These are phyloP conservation scores for Fusarium sp. DNA, from an alignment of 2,329 filamentous ascomycete genomes.

Conservation along the genomic window DNA sequence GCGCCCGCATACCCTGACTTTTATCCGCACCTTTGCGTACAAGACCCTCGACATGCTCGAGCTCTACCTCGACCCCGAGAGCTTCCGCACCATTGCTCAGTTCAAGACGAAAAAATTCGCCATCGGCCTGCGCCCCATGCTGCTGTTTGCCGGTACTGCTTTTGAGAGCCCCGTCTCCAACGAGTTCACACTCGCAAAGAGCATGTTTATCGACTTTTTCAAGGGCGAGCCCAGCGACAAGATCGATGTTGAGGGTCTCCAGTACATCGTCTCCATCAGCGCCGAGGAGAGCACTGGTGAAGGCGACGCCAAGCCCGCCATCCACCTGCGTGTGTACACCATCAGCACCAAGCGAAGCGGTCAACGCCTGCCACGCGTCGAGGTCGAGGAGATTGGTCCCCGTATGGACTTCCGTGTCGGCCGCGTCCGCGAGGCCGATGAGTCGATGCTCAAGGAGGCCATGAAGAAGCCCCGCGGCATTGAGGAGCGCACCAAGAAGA, in stretches of 20 bases:
- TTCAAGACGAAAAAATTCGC: constrained; percentile 83
- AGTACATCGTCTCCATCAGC: constrained; percentile 87
- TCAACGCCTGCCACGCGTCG: constrained; percentile 88
- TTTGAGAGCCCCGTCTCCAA: constrained; percentile 86
- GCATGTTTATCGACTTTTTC: constrained; percentile 90
- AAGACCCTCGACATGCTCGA: constrained; percentile 97
- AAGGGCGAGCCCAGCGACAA: constrained; percentile 79
- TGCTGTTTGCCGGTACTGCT: constrained; percentile 89
- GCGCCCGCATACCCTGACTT: constrained; percentile 88
- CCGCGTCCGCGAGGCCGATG: constrained; percentile 82
- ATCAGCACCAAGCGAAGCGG: constrained; percentile 88
- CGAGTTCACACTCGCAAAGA: constrained; percentile 88
- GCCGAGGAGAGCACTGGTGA: constrained; percentile 72
- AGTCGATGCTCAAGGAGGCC: constrained; percentile 86
- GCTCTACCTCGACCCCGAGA: constrained; percentile 81
- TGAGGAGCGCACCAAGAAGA: constrained; percentile 92
- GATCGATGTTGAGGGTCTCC: constrained; percentile 94
- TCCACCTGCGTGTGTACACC: constrained; percentile 84
- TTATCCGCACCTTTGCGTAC: constrained; percentile 85
- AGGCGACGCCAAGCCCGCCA: constrained; percentile 64
- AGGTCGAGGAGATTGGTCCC: constrained; percentile 95
- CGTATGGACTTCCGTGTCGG: constrained; percentile 92
- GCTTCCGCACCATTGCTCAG: constrained; percentile 76
- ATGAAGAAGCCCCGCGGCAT: constrained; percentile 84
- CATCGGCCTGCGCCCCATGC: constrained; percentile 87